Evolutionary conservation across 2,329 filamentous ascomycete species (phyloP), one percentile per base, ranked within the genome.

Genomic region (Camptophora hylomeconis): DNA sequence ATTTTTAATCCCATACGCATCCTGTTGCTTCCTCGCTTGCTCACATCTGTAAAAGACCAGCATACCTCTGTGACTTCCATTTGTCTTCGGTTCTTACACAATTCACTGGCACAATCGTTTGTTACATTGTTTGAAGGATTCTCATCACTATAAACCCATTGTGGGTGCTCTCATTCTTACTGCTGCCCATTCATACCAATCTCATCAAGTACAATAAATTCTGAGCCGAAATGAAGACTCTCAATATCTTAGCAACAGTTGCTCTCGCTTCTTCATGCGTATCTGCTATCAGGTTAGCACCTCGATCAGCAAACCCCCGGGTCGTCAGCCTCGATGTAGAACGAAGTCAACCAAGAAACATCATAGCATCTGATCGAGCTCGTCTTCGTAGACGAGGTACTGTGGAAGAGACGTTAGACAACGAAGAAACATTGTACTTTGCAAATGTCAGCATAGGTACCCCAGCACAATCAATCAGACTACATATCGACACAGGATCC

Each of bases 401-500:
- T 1, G 41, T 45, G 9, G 21, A 31, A 26, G 28, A 39, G 26
- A 30, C 28, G 1, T 28, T 46, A 11, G 40, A 46, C 29, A 46
- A 46, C 24, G 35, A 43, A 14, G 12, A 35, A 20, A 34, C 29
- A 12, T 28, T 68, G 7, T 69, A 69, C 46, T 68, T 61, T 37
- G 63, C 63, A 31, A 69, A 69, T 33, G 54, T 61, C 7, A 60
- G 55, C 4, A 44, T 76, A 7, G 71, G 71, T 14, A 74, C 70
- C 1, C 71, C 71, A 0, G 46, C 47, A 20, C 71, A 76, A 41
- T 48, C 41, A 9, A 47, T 75, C 28, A 61, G 63, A 21, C 45
- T 75, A 31, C 65, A 73, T 41, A 57, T 76, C 40, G 71, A 76
- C 39, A 75, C 71, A 5, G 71, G 71, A 17, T 72, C 66, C 42